A percentile compares a stretch with the other conserved stretches of the same genome.
Conservation (phyloP, 108 stramenopile species). For the Halocafeteria seosinensis region DNA sequence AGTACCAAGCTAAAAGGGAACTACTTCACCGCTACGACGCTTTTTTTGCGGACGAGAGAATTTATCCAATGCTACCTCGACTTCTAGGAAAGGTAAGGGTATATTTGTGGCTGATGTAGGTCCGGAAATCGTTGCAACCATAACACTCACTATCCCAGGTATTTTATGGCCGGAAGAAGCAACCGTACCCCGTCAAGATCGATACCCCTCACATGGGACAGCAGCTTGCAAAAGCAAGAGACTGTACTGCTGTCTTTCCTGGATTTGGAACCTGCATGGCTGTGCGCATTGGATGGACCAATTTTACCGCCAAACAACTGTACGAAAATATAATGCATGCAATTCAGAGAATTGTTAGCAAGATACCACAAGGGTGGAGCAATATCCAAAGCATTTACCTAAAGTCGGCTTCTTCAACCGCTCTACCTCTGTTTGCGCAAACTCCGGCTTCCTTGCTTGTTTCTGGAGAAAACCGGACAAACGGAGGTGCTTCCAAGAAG, state of each 20-base stretch:
- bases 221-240: neutral
- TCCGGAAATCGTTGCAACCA: too few relatives aligned
- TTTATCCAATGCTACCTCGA: conserved; percentile 29
- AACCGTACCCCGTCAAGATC: conserved; percentile 13
- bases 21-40: conserved; percentile 16
- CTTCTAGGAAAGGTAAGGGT: conserved; percentile 23
- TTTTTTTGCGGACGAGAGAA: conserved; percentile 28
- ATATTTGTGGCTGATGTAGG: too few relatives aligned
- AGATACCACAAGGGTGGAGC: neutral
- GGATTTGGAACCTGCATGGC: conserved; percentile 15
- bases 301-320: conserved; percentile 15
- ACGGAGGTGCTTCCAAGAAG: too few relatives aligned
- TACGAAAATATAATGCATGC: conserved; percentile 9
- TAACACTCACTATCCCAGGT: too few relatives aligned
- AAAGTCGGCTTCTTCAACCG: neutral
- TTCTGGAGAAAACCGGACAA: too few relatives aligned
- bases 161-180: conserved; percentile 21
- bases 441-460: too few relatives aligned
- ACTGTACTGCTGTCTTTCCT: conserved; percentile 11
- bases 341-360: neutral
- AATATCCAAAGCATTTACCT: neutral
- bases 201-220: neutral
- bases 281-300: conserved; percentile 14
- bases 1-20: conserved; percentile 18
- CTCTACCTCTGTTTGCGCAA: conserved; percentile 4